A percentile compares a stretch with the other conserved stretches of the same genome.
Evolutionary conservation across 164 flowering plant species (phyloP).

Genomic region (Protea cynaroides): DNA sequence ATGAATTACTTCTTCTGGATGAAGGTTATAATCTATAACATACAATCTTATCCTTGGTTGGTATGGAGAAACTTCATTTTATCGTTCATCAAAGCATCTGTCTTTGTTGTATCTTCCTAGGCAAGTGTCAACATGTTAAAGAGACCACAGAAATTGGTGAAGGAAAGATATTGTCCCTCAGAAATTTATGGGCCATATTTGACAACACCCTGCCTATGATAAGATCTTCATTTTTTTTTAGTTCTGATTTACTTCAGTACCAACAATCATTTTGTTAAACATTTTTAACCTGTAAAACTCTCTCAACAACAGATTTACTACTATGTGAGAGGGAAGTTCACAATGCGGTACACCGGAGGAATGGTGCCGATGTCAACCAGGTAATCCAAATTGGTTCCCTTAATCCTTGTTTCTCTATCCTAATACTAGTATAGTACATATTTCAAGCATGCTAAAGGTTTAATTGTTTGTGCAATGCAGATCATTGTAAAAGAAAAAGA

Average conservation of each 20-base stretch:
- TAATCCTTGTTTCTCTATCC: neutral
- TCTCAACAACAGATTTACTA: slow-evolving; percentile 65
- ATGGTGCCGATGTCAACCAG: slow-evolving; percentile 99
- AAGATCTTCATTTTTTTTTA: slow-evolving; percentile 43
- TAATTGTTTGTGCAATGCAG: slow-evolving; percentile 29
- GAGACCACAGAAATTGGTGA: too few relatives aligned
- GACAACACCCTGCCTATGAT: slow-evolving; percentile 79
- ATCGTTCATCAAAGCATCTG: neutral
- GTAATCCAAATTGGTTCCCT: too few relatives aligned
- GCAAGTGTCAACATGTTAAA: slow-evolving; percentile 97
- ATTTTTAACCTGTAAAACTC: too few relatives aligned
- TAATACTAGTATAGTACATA: neutral
- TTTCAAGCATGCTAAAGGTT: neutral
- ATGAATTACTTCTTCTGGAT: too few relatives aligned
- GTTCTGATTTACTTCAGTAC: neutral
- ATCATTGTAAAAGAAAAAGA: slow-evolving; percentile 98
- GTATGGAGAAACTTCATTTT: too few relatives aligned
- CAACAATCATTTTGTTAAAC: too few relatives aligned
- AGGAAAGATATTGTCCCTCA: slow-evolving; percentile 91
- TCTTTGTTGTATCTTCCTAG: slow-evolving; percentile 26
- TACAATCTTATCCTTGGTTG: too few relatives aligned
- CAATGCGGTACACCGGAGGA: slow-evolving; percentile 98
- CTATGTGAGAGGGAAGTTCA: slow-evolving; percentile 87
- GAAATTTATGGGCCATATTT: slow-evolving; percentile 90
- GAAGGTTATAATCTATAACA: too few relatives aligned